Evolutionary conservation across 495 filamentous ascomycete genomes (phyloP).

Genomic region (Tuber aestivum): DNA sequence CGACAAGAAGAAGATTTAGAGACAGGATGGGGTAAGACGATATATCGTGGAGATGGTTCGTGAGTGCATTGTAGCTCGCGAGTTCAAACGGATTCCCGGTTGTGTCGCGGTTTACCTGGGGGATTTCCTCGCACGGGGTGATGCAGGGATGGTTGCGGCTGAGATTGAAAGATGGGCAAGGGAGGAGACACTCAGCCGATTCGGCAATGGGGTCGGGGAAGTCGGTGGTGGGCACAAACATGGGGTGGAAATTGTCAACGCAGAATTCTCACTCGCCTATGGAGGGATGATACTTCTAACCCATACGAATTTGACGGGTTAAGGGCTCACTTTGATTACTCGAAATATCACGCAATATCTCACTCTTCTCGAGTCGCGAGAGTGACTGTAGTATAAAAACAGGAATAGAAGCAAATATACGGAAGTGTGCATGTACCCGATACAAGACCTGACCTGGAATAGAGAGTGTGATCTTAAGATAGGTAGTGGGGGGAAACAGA

Average conservation of each 20-base stretch:
- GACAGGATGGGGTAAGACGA: slow-evolving; percentile 56
- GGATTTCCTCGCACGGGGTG: slow-evolving; percentile 66
- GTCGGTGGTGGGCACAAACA: slow-evolving; percentile 43
- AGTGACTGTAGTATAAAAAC: too few species aligned
- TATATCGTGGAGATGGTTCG: slow-evolving; percentile 83
- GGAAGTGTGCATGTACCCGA: too few species aligned
- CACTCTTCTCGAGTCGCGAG: too few species aligned
- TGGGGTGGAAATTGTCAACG: slow-evolving; percentile 91
- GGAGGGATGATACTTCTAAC: slow-evolving; percentile 96
- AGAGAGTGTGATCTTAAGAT: too few species aligned
- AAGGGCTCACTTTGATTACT: slow-evolving; percentile 97
- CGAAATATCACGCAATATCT: too few species aligned
- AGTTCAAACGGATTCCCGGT: slow-evolving; percentile 61
- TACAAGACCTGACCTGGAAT: too few species aligned
- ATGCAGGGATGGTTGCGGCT: slow-evolving; percentile 43
- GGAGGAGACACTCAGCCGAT: slow-evolving; percentile 35
- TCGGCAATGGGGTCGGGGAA: slow-evolving; percentile 24
- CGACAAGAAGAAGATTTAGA: slow-evolving; percentile 29
- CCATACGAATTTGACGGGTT: slow-evolving; percentile 85
- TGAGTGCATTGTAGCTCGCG: slow-evolving; percentile 80
- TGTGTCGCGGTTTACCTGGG: slow-evolving; percentile 68
- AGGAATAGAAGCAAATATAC: too few species aligned
- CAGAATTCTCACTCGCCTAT: slow-evolving; percentile 95
- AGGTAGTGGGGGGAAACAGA: too few species aligned
- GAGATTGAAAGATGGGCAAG: slow-evolving; percentile 36